These are phyloP conservation scores for Eimeria praecox DNA, from an alignment of 169 alveolate species.

Conservation along the genomic window DNA sequence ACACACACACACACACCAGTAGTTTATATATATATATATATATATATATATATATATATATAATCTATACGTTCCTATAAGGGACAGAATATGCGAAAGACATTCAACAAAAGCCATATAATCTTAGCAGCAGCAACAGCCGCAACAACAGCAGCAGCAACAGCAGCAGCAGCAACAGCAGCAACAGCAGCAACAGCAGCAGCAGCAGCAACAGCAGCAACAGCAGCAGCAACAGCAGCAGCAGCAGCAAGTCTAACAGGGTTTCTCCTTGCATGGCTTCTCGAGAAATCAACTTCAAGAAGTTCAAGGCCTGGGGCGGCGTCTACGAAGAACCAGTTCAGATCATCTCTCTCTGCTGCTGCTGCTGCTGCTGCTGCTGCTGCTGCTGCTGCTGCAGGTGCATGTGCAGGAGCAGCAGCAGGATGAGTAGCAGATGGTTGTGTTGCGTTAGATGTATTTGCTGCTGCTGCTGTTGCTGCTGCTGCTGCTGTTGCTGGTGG, in stretches of 20 bases:
- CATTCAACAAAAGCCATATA: too few relatives aligned
- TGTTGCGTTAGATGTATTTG: too few relatives aligned
- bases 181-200: not conserved
- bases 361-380: slow-evolving; percentile 33
- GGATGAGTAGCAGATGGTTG: too few relatives aligned
- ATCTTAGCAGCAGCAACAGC: not conserved
- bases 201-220: not conserved
- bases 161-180: not conserved
- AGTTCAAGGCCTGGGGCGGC: not conserved
- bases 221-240: not conserved
- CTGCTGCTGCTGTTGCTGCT: not conserved
- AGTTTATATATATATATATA: too few relatives aligned
- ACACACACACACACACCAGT: too few relatives aligned
- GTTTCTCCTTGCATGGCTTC: not conserved
- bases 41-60: too few relatives aligned
- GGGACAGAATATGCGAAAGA: too few relatives aligned
- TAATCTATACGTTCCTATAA: too few relatives aligned
- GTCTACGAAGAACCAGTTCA: not conserved
- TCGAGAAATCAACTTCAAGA: not conserved
- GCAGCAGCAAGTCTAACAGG: not conserved
- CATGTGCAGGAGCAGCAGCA: too few relatives aligned
- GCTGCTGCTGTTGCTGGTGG: not conserved
- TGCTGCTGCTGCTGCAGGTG: not conserved
- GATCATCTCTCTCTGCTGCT: not conserved
- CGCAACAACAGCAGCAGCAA: not conserved